phyloP scores from a whole-genome alignment of 2,329 filamentous ascomycete genomes.

The Calonectria multiphialidica region DNA sequence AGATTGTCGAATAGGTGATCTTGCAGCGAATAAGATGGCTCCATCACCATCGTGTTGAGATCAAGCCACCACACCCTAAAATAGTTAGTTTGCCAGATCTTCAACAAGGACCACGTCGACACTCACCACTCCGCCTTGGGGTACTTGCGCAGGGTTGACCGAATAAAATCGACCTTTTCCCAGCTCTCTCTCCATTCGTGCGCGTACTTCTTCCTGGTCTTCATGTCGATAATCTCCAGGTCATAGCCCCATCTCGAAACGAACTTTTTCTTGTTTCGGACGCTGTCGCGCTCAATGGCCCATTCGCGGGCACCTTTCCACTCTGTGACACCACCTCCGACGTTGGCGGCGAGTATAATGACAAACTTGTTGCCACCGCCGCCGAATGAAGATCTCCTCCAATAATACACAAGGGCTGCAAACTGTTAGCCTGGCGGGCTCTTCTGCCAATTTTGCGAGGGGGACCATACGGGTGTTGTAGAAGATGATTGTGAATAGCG shows the following conservation, averaged over 20 bases:
- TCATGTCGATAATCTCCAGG: constrained; percentile 97
- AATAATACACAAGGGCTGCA: constrained; percentile 68
- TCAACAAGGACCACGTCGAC: background rate
- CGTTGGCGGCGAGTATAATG: constrained; percentile 91
- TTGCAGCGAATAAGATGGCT: constrained; percentile 90
- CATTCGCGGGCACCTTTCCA: constrained; percentile 98
- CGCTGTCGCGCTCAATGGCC: constrained; percentile 97
- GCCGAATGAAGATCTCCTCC: constrained; percentile 78
- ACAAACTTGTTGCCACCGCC: constrained; percentile 93
- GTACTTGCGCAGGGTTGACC: constrained; percentile 91
- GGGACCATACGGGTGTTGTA: constrained; percentile 71
- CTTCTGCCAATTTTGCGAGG: background rate
- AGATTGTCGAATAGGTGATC: constrained; percentile 90
- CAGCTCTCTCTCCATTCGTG: constrained; percentile 99
- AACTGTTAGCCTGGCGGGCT: background rate
- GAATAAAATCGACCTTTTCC: constrained; percentile 97
- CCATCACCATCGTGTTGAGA: constrained; percentile 98
- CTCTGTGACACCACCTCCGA: constrained; percentile 98
- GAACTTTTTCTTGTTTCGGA: constrained; percentile 95
- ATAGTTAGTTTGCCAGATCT: constrained; percentile 23
- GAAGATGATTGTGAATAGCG: constrained; percentile 75
- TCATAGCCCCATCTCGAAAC: constrained; percentile 92
- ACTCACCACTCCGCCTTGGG: constrained; percentile 94
- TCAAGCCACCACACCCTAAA: constrained; percentile 99
- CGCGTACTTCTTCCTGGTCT: constrained; percentile 97